These are phyloP conservation scores for Bipolaris bicolor DNA, from an alignment of 2,329 filamentous ascomycete species.

Conservation along the genomic window DNA sequence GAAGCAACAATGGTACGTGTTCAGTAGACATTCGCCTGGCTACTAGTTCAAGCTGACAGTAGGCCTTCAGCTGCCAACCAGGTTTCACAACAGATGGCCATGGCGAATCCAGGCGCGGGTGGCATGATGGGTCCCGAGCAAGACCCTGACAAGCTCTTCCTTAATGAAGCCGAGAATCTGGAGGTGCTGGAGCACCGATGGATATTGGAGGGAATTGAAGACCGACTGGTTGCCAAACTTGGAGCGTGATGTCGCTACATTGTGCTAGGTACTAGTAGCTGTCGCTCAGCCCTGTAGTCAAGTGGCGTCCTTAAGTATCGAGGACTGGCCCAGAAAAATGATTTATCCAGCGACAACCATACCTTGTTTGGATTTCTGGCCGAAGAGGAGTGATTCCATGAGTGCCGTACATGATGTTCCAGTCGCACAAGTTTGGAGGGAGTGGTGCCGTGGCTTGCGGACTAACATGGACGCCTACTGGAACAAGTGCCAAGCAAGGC, in stretches of 20 bases:
- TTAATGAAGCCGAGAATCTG: conserved; percentile 90
- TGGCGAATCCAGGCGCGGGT: conserved; percentile 74
- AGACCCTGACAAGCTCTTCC: conserved; percentile 94
- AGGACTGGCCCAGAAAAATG: conserved; percentile 19
- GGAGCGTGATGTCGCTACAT: conserved; percentile 24
- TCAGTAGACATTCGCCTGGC: conserved; percentile 2
- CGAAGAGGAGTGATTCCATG: conserved; percentile 37
- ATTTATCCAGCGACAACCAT: conserved; percentile 34
- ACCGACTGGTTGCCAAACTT: conserved; percentile 70
- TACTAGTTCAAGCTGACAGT: conserved; percentile 35
- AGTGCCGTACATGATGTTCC: conserved; percentile 31
- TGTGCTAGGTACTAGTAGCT: conserved; percentile 12
- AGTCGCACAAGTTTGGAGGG: conserved; percentile 30
- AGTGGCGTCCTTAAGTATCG: conserved; percentile 10
- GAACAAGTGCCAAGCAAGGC: conserved; percentile 13
- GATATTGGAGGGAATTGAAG: conserved; percentile 85
- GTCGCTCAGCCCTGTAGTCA: conserved; percentile 16
- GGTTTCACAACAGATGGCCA: conserved; percentile 82
- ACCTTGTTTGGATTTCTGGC: conserved; percentile 29
- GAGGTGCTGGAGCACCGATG: conserved; percentile 94
- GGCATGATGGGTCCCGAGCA: conserved; percentile 91
- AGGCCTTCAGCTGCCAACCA: conserved; percentile 77
- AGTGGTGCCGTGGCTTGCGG: conserved; percentile 28
- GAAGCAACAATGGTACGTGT: conserved; percentile 87
- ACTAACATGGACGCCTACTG: conserved; percentile 23